Base-by-base conservation (phyloP, 345 rosid genomes). In the Populus alba region DNA sequence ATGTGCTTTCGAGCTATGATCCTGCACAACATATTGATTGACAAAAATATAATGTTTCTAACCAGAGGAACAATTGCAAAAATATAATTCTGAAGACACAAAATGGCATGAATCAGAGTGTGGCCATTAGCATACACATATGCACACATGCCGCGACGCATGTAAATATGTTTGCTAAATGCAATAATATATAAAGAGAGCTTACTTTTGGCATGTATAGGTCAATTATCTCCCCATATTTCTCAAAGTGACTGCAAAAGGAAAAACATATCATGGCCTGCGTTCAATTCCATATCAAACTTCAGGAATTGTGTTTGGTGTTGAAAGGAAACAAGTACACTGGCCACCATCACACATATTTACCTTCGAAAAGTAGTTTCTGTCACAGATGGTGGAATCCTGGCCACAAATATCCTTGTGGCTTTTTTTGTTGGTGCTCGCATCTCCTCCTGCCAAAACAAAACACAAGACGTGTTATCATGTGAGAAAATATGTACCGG, bases 191-290 rank as follows among this genome's bases (percentile, higher is more conserved):
- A 77, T 73, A 59, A 43, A 43, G 47, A 43, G 47, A 1, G 61
- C 72, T 72, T 84, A 93, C 97, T 95, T 95, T 95, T 59, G 98
- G 98, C 98, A 95, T 95, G 80, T 95, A 95, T 68, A 95, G 81
- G 87, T 95, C 99, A 1, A 94, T 88, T 76, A 95, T 95, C 62
- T 93, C 96, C 1, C 99, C 99, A 80, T 94, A 96, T 84, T 85
- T 90, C 89, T 91, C 97, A 88, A 96, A 96, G 86, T 94, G 97
- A 73, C 99, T 96, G 94, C 81, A 81, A 75, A 84, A 85, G 57
- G 62, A 33, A 45, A 70, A 33, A 8, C 4, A 66, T 43, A 6
- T 74, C 51, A 82, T 16, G 62, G 10, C 57, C 47, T 3, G 69
- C 10, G 65, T 68, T 76, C 23, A 77, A 62, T 41, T 68, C 66